phyloP scores from a whole-genome alignment of 2,329 filamentous ascomycete genomes.

The Blastomyces gilchristii region DNA sequence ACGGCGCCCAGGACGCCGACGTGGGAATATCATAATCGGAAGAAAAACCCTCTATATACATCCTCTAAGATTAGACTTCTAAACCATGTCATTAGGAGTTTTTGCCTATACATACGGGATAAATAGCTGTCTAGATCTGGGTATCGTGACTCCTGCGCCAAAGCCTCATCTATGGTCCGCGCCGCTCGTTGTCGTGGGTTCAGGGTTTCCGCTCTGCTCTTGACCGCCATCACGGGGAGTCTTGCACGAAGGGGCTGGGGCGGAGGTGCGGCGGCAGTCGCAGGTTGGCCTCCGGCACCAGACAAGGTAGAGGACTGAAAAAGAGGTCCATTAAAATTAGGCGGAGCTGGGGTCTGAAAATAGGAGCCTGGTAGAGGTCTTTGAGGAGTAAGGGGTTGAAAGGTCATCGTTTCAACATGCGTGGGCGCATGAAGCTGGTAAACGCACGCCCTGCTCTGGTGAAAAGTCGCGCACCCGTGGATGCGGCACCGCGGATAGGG shows the following conservation, averaged over 20 bases:
- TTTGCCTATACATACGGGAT: slow-evolving; percentile 54
- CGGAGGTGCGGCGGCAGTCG: slow-evolving; percentile 6
- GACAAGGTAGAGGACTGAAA: slow-evolving; percentile 17
- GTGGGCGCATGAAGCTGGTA: slow-evolving; percentile 6
- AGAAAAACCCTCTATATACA: slow-evolving; percentile 63
- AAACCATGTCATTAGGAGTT: not conserved
- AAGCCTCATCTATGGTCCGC: slow-evolving; percentile 67
- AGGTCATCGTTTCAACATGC: slow-evolving; percentile 31
- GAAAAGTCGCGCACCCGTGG: not conserved
- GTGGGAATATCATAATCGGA: slow-evolving; percentile 78
- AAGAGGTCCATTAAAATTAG: slow-evolving; percentile 29
- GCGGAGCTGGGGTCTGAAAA: slow-evolving; percentile 32
- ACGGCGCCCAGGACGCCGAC: slow-evolving; percentile 68
- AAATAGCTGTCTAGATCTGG: slow-evolving; percentile 85
- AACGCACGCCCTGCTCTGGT: not conserved
- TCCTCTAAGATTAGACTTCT: not conserved
- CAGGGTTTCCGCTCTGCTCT: slow-evolving; percentile 42
- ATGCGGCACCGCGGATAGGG: not conserved
- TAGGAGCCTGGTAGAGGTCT: slow-evolving; percentile 34
- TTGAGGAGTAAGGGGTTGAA: slow-evolving; percentile 33
- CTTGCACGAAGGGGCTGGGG: slow-evolving; percentile 11
- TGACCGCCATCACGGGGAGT: slow-evolving; percentile 23
- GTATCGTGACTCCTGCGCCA: slow-evolving; percentile 67
- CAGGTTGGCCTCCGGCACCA: slow-evolving; percentile 5
- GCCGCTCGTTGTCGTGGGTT: slow-evolving; percentile 71